phyloP scores from a whole-genome alignment of 2,329 filamentous ascomycete species.

The Aspergillus ustus region DNA sequence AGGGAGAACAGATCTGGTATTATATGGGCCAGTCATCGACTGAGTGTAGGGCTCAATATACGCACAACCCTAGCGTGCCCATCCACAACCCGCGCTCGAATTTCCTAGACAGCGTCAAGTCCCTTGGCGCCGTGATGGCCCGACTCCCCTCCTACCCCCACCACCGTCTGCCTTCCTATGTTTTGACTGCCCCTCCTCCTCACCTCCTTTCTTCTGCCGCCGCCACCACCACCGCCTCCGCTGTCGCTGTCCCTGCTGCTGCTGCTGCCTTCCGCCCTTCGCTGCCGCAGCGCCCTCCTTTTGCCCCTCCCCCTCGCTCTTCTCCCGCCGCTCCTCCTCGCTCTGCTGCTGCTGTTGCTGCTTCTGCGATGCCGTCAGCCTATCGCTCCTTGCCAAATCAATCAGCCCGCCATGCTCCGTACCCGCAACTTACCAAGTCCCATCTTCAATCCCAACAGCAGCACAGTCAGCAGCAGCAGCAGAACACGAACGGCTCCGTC shows the following conservation, averaged over 20 bases:
- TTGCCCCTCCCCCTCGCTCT: conserved; percentile 39
- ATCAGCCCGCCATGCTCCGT: conserved; percentile 44
- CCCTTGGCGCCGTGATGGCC: conserved; percentile 39
- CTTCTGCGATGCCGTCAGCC: conserved; percentile 49
- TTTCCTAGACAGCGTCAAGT: conserved; percentile 55
- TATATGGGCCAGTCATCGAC: conserved; percentile 87
- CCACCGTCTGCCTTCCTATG: conserved; percentile 31
- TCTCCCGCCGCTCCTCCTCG: conserved; percentile 28
- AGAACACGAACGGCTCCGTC: conserved; percentile 21
- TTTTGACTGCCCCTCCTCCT: conserved; percentile 24
- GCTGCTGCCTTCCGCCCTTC: conserved; percentile 34
- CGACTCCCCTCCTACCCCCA: conserved; percentile 34
- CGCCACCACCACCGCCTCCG: conserved; percentile 20
- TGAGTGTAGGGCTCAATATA: conserved; percentile 89
- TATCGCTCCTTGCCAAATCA: conserved; percentile 45
- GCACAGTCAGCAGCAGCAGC: conserved; percentile 18
- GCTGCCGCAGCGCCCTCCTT: conserved; percentile 38
- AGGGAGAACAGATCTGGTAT: conserved; percentile 80
- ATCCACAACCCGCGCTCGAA: conserved; percentile 54
- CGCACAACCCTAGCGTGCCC: conserved; percentile 68
- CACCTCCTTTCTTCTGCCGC: conserved; percentile 24
- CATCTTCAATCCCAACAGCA: conserved; percentile 34
- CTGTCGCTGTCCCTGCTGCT: conserved; percentile 23
- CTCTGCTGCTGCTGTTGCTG: conserved; percentile 34
- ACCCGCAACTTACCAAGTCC: conserved; percentile 42